Base-by-base conservation (phyloP, 2,329 filamentous ascomycete genomes). In the Coniochaeta prunicola region DNA sequence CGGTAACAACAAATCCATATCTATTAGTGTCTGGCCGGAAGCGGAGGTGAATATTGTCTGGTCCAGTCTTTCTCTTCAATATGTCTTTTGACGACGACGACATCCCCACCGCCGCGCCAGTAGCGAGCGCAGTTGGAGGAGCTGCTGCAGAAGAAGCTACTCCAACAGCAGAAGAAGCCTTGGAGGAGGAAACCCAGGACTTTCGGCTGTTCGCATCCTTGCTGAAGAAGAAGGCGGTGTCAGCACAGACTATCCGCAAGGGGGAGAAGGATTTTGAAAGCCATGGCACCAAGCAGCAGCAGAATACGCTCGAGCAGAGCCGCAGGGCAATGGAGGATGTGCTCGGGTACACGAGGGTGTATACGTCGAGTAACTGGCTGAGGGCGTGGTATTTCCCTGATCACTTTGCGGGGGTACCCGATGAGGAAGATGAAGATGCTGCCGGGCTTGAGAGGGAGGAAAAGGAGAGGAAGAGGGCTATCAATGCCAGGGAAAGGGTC, bases 231-330 rank as follows among this genome's bases (percentile, higher is more conserved):
- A 74, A 76, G 57, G 74, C 77, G 53, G 73, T 80, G 48, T 80
- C 80, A 9, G 73, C 78, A 56, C 84, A 85, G 65, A 82, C 92
- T 12, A 91, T 96, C 36, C 92, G 93, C 64, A 91, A 92, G 63
- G 94, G 94, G 61, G 92, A 96, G 71, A 99, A 99, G 73, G 94
- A 99, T 76, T 99, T 97, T 71, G 94, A 97, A 75, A 87, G 90
- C 30, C 92, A 97, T 74, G 90, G 90, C 54, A 97, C 94, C 2
- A 83, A 84, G 33, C 85, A 90, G 33, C 94, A 99, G 73, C 85
- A 88, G 64, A 81, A 83, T 59, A 84, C 88, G 9, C 85, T 99
- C 57, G 88, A 91, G 68, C 84, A 89, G 53, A 96, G 91, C 62
- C 86, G 93, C 58, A 80, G 83, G 65, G 93, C 92, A 21, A 94